Base-by-base conservation (phyloP, 2,329 filamentous ascomycete genomes). In the Grosmannia clavigera region DNA sequence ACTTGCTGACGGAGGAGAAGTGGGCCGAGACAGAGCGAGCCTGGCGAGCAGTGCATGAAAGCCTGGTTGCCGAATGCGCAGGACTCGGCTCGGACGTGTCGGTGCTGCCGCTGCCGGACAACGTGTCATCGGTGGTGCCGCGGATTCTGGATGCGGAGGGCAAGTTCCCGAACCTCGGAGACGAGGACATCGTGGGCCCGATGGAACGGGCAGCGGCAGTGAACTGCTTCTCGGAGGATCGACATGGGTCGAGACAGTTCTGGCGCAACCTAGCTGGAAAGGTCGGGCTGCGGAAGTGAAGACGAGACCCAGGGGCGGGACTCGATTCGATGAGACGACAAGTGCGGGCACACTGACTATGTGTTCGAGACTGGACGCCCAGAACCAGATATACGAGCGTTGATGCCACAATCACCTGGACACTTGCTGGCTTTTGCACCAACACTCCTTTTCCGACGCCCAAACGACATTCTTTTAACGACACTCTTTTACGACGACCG, bases 181-280 rank as follows among this genome's bases (percentile, higher is more conserved):
- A 96, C 67, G 87, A 92, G 67, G 92, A 95, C 71, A 95, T 96
- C 69, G 90, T 96, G 53, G 92, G 92, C 1, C 92, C 92, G 7
- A 96, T 96, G 92, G 83, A 84, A 66, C 80, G 81, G 14, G 79
- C 82, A 65, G 75, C 76, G 5, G 27, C 48, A 2, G 57, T 43
- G 14, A 33, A 7, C 27, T 33, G 29, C 48, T 33, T 14, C 9
- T 22, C 33, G 22, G 46, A 78, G 53, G 75, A 76, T 64, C 73
- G 73, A 64, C 76, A 73, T 63, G 67, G 72, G 22, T 69, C 72
- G 6, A 14, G 5, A 16, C 22, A 35, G 58, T 80, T 81, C 67
- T 76, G 78, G 75, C 78, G 74, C 66, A 76, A 67, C 61, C 68
- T 81, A 19, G 76, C 73, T 40, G 77, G 73, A 57, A 79, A 76